Conservation (phyloP, 768 basidiomycete species). For the Porphyrellus cyaneotinctus region DNA sequence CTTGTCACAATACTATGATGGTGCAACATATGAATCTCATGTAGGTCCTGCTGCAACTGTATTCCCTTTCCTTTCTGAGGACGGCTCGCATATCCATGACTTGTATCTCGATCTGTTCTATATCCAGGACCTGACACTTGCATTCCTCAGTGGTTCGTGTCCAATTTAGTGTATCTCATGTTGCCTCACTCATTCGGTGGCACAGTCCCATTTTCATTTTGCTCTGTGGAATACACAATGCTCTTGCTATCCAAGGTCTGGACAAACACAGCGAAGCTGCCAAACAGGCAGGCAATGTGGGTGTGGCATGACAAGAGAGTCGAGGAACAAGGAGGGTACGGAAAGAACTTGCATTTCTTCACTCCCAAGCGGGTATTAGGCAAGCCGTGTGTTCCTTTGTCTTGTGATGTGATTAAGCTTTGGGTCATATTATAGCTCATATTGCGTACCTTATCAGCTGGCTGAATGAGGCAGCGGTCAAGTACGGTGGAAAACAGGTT, state of each 20-base stretch:
- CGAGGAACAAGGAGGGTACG: slow-evolving; percentile 13
- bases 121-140: slow-evolving; percentile 12
- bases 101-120: slow-evolving; percentile 16
- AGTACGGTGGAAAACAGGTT: slow-evolving; percentile 19
- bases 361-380: background rate
- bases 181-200: background rate
- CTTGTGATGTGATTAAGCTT: background rate
- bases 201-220: background rate
- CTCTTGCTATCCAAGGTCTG: slow-evolving; percentile 16
- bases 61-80: slow-evolving; percentile 4
- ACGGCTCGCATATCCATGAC: slow-evolving; percentile 8
- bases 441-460: background rate
- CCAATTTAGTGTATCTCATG: background rate
- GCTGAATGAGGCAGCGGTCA: slow-evolving; percentile 11
- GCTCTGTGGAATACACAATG: background rate
- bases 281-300: background rate
- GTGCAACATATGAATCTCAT: background rate
- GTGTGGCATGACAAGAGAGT: background rate
- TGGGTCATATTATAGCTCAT: background rate
- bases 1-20: slow-evolving; percentile 16
- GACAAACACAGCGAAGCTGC: slow-evolving; percentile 12
- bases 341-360: background rate
- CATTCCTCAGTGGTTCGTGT: slow-evolving; percentile 6
- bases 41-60: background rate
- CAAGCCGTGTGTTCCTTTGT: background rate